phyloP scores from a whole-genome alignment of 1,139 yeast species.

The Yamadazyma kanchanaburiensis region DNA sequence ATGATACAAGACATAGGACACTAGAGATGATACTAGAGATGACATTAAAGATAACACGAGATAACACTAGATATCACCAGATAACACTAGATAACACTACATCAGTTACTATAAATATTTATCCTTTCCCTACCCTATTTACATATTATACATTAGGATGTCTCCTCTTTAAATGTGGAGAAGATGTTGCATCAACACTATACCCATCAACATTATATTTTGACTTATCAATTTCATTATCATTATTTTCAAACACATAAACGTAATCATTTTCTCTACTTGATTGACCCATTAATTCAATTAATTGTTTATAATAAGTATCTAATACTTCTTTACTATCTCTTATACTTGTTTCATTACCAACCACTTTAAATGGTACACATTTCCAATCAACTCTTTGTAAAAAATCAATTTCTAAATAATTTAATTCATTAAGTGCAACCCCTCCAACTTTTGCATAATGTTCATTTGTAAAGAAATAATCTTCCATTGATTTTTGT shows the following conservation, averaged over 20 bases:
- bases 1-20: too few relatives aligned
- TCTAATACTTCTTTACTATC: slow-evolving; percentile 49
- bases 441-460: slow-evolving; percentile 97
- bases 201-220: slow-evolving; percentile 24
- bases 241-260: slow-evolving; percentile 8
- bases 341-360: slow-evolving; percentile 25
- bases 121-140: too few relatives aligned
- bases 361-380: slow-evolving; percentile 36
- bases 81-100: too few relatives aligned
- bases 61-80: too few relatives aligned
- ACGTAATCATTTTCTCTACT: slow-evolving; percentile 13
- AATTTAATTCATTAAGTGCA: slow-evolving; percentile 77
- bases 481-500: slow-evolving; percentile 89
- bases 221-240: slow-evolving; percentile 6
- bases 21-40: too few relatives aligned
- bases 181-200: slow-evolving; percentile 29
- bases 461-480: slow-evolving; percentile 89
- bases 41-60: too few relatives aligned
- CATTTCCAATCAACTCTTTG: slow-evolving; percentile 71
- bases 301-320: slow-evolving; percentile 58
- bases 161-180: slow-evolving; percentile 35
- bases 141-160: slow-evolving; percentile 10
- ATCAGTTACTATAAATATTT: too few relatives aligned
- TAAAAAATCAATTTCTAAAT: slow-evolving; percentile 84
- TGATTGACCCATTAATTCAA: slow-evolving; percentile 55